Base-by-base conservation (phyloP, 306 rosid genomes). In the Abrus pulchellus region DNA sequence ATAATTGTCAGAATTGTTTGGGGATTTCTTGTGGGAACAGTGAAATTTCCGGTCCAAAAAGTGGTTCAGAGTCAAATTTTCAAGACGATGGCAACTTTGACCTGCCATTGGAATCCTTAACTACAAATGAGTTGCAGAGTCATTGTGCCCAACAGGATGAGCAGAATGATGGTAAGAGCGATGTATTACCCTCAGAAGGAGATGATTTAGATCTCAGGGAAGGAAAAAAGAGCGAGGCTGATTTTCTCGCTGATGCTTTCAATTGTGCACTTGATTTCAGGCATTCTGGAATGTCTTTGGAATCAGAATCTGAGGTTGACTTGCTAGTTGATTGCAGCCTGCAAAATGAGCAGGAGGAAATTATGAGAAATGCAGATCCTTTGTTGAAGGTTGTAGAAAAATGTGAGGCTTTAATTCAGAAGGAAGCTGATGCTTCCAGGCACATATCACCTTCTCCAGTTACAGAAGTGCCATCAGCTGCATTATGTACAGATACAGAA, bases 291-390 rank as follows among this genome's bases (percentile, higher is more conserved):
- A 65, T 53, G 68, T 75, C 80, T 62, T 84, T 52, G 57, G 87
- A 83, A 54, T 79, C 74, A 48, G 83, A 76, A 54, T 76, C 80
- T 11, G 32, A 20, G 54, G 44, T 77, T 66, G 85, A 65, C 65
- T 75, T 73, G 62, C 75, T 75, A 47, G 81, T 78, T 67, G 77
- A 82, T 66, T 85, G 52, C 82, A 33, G 63, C 80, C 90, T 77
- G 56, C 68, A 74, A 73, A 80, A 76, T 13, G 87, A 88, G 79
- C 85, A 40, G 87, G 91, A 85, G 84, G 87, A 82, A 49, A 11
- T 73, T 72, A 69, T 77, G 78, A 74, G 77, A 41, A 59, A 68
- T 40, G 87, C 50, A 73, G 86, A 68, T 59, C 69, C 85, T 50
- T 80, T 71, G 75, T 76, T 59, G 33, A 85, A 67, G 85, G 83